These are phyloP conservation scores for Vitis rotundifolia DNA, from an alignment of 164 flowering plant species.

Conservation along the genomic window DNA sequence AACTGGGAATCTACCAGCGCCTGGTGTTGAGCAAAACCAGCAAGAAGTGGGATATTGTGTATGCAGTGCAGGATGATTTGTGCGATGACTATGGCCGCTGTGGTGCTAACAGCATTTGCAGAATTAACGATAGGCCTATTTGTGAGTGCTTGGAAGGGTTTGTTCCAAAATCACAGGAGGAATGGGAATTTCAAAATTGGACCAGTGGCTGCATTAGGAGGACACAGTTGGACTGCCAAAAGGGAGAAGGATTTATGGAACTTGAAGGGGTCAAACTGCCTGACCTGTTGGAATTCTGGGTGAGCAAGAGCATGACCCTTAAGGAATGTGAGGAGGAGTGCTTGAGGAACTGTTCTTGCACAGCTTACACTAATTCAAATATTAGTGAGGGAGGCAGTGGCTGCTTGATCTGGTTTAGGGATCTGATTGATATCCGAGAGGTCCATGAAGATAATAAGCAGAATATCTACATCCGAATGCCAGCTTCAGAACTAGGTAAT, in stretches of 20 bases:
- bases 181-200: slow-evolving; percentile 18
- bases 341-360: slow-evolving; percentile 27
- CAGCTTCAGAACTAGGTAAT: slow-evolving; percentile 24
- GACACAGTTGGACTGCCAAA: slow-evolving; percentile 15
- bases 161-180: slow-evolving; percentile 3
- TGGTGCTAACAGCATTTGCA: not conserved
- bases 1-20: slow-evolving; percentile 4
- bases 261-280: slow-evolving; percentile 26
- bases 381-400: slow-evolving; percentile 10
- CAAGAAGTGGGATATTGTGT: not conserved
- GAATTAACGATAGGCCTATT: not conserved
- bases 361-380: slow-evolving; percentile 19
- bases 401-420: slow-evolving; percentile 33
- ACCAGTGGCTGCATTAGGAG: slow-evolving; percentile 25
- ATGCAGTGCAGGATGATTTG: not conserved
- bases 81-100: slow-evolving; percentile 10
- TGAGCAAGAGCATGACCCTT: not conserved
- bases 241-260: slow-evolving; percentile 23
- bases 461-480: slow-evolving; percentile 23
- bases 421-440: slow-evolving; percentile 23
- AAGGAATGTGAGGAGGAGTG: slow-evolving; percentile 22
- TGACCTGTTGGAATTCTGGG: slow-evolving; percentile 3
- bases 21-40: not conserved
- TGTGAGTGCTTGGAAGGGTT: slow-evolving; percentile 25
- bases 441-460: slow-evolving; percentile 1